Evolutionary conservation across 2,329 filamentous ascomycete species (phyloP), one percentile per base, ranked within the genome.

Genomic region (Calonectria montana): DNA sequence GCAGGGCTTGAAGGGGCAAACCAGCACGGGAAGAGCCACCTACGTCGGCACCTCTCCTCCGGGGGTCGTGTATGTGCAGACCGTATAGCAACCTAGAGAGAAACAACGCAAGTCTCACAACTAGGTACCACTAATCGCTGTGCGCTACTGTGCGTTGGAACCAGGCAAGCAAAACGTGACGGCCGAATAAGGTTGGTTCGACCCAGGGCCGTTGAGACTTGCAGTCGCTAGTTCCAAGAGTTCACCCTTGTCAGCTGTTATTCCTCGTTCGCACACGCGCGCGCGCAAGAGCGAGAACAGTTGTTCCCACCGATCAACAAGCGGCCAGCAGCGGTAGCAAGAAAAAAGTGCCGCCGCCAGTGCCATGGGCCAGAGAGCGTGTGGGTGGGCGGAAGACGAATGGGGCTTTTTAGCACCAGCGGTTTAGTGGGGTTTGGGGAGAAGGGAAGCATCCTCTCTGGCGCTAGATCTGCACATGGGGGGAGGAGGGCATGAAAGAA

Each of bases 391-490:
- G 48, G 48, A 53, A 53, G 48, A 53, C 48, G 29, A 53, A 53
- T 53, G 48, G 48, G 48, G 29, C n/a, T 27, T 53, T 53, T 21
- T 53, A 53, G 53, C 29, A 59, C 53, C 53, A 39, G 25, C 18
- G 41, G 31, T 53, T 67, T 31, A 31, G 53, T 55, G 50, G 39
- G 50, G 53, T 41, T 53, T 53, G 39, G 39, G 65, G 50, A 41
- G 27, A 67, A 43, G 21, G 25, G 25, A 23, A 31, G 50, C 47
- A 53, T 55, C 43, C 43, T 45, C 55, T 43, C 16, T 21, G 63
- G 45, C 65, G 55, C 65, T 68, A 68, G 65, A 68, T 68, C 65
- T 68, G 65, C 65, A 68, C 65, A 62, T 68, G 25, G 59, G 65
- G 53, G 43, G 53, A 39, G 25, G 10, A 39, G 43, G 25, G n/a